These are phyloP conservation scores for Naegleria lovaniensis DNA, from an alignment of 208 protist species.

Conservation along the genomic window DNA sequence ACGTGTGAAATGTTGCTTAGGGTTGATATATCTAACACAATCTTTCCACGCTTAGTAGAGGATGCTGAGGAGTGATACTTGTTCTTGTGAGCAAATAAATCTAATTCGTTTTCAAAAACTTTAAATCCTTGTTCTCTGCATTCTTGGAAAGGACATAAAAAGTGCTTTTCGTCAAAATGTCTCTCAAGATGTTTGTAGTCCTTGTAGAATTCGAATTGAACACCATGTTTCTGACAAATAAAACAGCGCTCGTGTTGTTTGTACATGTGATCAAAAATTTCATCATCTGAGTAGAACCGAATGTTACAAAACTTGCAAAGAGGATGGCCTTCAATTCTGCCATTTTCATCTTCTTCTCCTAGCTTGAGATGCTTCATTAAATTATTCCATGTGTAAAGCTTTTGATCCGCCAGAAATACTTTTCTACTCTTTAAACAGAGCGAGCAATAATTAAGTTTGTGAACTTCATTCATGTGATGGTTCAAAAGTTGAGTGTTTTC, in stretches of 20 bases:
- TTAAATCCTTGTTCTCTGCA: constrained; percentile 11
- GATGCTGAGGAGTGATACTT: neutral
- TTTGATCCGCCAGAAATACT: constrained; percentile 25
- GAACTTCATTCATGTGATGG: neutral
- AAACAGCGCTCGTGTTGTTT: constrained; percentile 10
- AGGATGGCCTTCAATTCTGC: constrained; percentile 31
- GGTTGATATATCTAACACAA: neutral
- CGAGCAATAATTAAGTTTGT: constrained; percentile 16
- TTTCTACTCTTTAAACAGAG: constrained; percentile 21
- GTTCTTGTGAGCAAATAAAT: constrained; percentile 2
- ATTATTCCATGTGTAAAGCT: neutral
- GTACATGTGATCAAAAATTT: constrained; percentile 29
- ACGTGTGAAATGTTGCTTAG: neutral
- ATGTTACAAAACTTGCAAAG: constrained; percentile 26
- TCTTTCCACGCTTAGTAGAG: neutral
- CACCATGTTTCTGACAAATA: constrained; percentile 9
- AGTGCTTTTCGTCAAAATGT: constrained; percentile 22
- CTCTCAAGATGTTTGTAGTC: neutral
- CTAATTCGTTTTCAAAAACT: constrained; percentile 21
- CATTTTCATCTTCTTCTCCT: neutral
- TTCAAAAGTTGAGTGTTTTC: neutral
- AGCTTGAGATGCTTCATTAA: constrained; percentile 6
- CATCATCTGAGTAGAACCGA: constrained; percentile 18
- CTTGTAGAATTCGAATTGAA: constrained; percentile 27
- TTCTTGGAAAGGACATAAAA: neutral